Evolutionary conservation across 2,329 filamentous ascomycete genomes (phyloP), one percentile per base, ranked within the genome.

Genomic region (Monosporascus sp.): DNA sequence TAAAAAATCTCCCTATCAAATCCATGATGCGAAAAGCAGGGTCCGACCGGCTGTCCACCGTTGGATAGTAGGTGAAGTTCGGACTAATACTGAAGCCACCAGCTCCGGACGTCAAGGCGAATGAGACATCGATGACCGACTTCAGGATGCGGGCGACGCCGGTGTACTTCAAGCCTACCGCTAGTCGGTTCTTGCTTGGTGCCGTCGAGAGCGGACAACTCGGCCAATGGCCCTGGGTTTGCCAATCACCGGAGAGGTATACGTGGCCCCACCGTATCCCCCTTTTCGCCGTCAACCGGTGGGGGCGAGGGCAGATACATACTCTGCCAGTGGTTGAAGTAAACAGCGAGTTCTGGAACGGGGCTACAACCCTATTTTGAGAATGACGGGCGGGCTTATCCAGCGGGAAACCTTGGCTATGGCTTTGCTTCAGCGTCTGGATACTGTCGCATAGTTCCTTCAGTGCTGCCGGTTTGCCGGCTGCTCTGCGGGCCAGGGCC

Each of bases 21-120:
- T 17, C 15, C 3, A 51, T 8, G 5, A 20, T 47, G 18, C 43
- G 35, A 27, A 51, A 51, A 20, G 50, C 35, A 27, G 50, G 50
- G 17, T 27, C 36, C 8, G 44, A 44, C 5, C 22, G 4, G 11
- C 2, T 6, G 27, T 54, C 25, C 2, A 54, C 44, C 1, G 49
- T 54, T 37, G 52, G 45, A 46, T 27, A 25, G 5, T 51, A 54
- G 20, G 36, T 51, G 6, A 54, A 5, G 7, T 45, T 45, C 15
- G 52, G 37, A 39, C 45, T 20, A 7, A 51, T 51, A 38, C 52
- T 51, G 31, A 45, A 54, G 27, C 52, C 49, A n/a, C 49, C 52
- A 18, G 52, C 49, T 45, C 52, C 52, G 2, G 44, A 51, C 18
- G 52, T 51, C 36, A 11, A 35, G 5, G 49, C 24, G 49, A 54